phyloP scores from a whole-genome alignment of 176 grass and related monocot species.

The bread wheat (Triticum aestivum) region DNA sequence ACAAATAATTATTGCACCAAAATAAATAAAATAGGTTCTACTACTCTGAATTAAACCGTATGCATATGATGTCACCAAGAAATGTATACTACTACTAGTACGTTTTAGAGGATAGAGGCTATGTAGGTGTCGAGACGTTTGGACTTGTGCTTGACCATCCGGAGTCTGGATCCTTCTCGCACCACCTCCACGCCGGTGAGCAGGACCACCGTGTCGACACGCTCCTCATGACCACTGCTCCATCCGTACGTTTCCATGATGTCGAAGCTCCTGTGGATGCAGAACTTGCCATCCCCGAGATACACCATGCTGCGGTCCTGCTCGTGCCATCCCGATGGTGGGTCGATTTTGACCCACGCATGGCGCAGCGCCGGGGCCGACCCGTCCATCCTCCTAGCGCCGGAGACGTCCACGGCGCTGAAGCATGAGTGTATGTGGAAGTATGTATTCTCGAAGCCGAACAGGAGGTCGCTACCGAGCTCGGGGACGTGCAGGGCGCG shows the following conservation, averaged over 20 bases:
- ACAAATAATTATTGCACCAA: too few relatives aligned
- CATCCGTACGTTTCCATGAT: background rate
- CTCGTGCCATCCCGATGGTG: background rate
- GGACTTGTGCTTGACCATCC: constrained; percentile 2
- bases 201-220: background rate
- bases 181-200: background rate
- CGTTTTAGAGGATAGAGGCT: background rate
- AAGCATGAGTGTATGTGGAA: background rate
- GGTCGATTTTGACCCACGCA: background rate
- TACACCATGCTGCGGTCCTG: background rate
- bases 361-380: too few relatives aligned
- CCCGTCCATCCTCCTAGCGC: background rate
- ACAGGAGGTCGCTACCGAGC: background rate
- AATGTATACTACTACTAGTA: too few relatives aligned
- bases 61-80: background rate
- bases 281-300: background rate
- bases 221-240: too few relatives aligned
- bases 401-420: background rate
- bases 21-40: too few relatives aligned
- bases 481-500: background rate
- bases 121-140: background rate
- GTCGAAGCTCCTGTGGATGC: background rate
- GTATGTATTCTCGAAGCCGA: background rate
- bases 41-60: background rate
- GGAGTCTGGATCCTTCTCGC: background rate